Conservation (phyloP, 2,329 filamentous ascomycete genomes). For the Cadophora malorum region DNA sequence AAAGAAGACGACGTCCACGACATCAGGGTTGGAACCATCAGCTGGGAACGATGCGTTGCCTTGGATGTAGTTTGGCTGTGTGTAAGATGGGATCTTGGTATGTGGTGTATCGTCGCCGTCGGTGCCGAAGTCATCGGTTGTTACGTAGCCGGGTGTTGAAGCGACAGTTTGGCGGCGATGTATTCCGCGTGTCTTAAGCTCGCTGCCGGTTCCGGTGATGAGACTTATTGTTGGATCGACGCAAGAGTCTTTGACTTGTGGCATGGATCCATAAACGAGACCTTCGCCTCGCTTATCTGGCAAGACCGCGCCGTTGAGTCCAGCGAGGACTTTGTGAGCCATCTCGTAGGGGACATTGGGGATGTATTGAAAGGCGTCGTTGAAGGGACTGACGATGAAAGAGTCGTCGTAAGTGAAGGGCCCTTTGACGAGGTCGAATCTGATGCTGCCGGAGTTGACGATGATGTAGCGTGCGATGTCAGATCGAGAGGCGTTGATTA, state of each 20-base stretch:
- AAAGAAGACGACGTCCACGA: slow-evolving; percentile 86
- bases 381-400: slow-evolving; percentile 86
- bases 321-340: slow-evolving; percentile 69
- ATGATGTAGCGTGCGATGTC: slow-evolving; percentile 73
- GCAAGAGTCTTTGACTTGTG: slow-evolving; percentile 47
- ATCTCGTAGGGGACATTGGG: slow-evolving; percentile 79
- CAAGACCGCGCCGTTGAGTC: slow-evolving; percentile 59
- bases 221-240: slow-evolving; percentile 37
- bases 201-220: slow-evolving; percentile 24
- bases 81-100: slow-evolving; percentile 72
- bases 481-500: slow-evolving; percentile 61
- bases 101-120: slow-evolving; percentile 93
- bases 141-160: slow-evolving; percentile 77
- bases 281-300: slow-evolving; percentile 33
- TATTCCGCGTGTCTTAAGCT: slow-evolving; percentile 38
- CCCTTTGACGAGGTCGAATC: slow-evolving; percentile 94
- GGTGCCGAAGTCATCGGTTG: slow-evolving; percentile 77
- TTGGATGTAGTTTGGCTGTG: slow-evolving; percentile 83
- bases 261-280: slow-evolving; percentile 27
- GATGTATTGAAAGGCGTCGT: slow-evolving; percentile 76
- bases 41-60: slow-evolving; percentile 67
- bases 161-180: slow-evolving; percentile 39
- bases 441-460: slow-evolving; percentile 86
- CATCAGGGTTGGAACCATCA: slow-evolving; percentile 60
- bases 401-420: slow-evolving; percentile 86